These are phyloP conservation scores for Acer campestre DNA, from an alignment of 345 rosid genomes.

Conservation along the genomic window DNA sequence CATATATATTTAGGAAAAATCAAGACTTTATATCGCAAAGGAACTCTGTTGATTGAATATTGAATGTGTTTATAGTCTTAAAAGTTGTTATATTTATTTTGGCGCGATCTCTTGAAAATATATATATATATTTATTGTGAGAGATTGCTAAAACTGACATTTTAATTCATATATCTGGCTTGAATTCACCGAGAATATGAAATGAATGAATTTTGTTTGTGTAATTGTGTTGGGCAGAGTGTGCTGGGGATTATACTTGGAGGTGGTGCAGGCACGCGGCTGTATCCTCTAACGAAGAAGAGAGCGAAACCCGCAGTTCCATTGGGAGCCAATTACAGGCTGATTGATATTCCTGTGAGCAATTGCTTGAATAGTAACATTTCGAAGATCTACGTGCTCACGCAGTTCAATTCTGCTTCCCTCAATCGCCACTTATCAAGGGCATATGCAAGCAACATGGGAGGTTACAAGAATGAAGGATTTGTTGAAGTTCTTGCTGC, in stretches of 20 bases:
- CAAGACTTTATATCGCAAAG: too few species aligned
- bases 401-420: conserved; percentile 96
- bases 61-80: background rate
- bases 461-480: conserved; percentile 96
- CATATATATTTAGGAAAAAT: too few species aligned
- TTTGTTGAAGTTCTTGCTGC: conserved; percentile 99
- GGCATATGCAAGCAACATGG: conserved; percentile 96
- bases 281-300: conserved; percentile 93
- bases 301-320: conserved; percentile 99
- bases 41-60: too few species aligned
- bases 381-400: conserved; percentile 91
- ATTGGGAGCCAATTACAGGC: conserved; percentile 89
- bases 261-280: conserved; percentile 96
- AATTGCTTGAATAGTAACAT: conserved; percentile 93
- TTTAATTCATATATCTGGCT: background rate
- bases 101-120: too few species aligned
- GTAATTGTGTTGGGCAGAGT: conserved; percentile 53
- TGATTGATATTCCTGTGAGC: conserved; percentile 95
- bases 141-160: background rate
- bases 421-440: conserved; percentile 94
- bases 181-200: background rate
- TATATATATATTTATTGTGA: too few species aligned
- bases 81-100: background rate
- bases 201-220: conserved; percentile 4
- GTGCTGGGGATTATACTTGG: conserved; percentile 93